Evolutionary conservation across 768 basidiomycete species (phyloP).

Genomic region (Lentinula guzmanii): DNA sequence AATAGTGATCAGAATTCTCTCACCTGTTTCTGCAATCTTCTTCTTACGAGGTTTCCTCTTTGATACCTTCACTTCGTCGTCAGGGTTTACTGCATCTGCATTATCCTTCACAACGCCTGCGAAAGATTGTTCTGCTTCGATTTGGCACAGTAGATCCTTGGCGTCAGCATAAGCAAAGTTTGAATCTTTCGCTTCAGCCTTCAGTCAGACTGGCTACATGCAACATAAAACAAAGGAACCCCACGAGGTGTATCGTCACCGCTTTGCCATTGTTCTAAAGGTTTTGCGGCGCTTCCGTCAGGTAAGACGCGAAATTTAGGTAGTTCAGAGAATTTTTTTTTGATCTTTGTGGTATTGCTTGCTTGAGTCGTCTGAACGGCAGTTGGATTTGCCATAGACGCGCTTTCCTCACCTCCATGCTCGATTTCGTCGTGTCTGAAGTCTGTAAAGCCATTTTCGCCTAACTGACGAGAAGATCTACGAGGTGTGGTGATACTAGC

Average conservation of each 20-base stretch:
- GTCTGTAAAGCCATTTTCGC: not conserved
- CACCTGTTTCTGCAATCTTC: not conserved
- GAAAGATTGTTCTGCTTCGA: not conserved
- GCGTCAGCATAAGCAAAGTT: not conserved
- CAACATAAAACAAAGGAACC: not conserved
- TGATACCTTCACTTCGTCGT: not conserved
- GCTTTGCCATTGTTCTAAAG: conserved; percentile 37
- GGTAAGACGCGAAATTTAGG: conserved; percentile 39
- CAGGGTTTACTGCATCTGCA: not conserved
- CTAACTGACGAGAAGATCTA: not conserved
- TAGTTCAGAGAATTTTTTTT: conserved; percentile 53
- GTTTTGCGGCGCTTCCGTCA: conserved; percentile 36
- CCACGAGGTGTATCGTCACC: conserved; percentile 16
- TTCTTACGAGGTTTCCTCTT: not conserved
- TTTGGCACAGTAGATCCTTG: not conserved
- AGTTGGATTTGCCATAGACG: not conserved
- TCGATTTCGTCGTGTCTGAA: not conserved
- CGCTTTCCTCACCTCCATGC: not conserved
- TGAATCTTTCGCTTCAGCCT: not conserved
- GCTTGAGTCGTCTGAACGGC: not conserved
- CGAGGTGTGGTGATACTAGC: too few relatives aligned
- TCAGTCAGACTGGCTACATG: not conserved
- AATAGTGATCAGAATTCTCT: not conserved
- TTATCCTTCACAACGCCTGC: not conserved
- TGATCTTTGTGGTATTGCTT: conserved; percentile 19